Evolutionary conservation across 345 rosid species (phyloP), one percentile per base, ranked within the genome.

Genomic region (Nasturtium officinale): DNA sequence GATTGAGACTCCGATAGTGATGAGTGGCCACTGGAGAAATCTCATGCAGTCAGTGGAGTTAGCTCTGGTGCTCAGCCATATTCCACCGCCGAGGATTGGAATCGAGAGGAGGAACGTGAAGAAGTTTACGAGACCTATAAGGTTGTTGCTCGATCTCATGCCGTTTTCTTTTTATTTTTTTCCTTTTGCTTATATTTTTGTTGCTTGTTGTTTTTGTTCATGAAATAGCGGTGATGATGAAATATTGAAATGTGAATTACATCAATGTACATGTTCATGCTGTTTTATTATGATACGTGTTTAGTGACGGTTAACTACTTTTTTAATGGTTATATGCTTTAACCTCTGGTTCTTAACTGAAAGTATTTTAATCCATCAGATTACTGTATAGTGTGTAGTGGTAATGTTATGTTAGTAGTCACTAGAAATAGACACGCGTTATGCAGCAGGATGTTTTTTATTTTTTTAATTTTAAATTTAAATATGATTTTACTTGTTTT

Each of bases 1-100:
- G 85, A 92, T 89, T 11, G 85, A 68, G 40, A 84, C 81, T 0
- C 98, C 99, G 42, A 92, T 95, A 20, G 86, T 46, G 70, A 92
- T 92, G 60, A 95, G 71, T 5, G 99, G 98, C 97, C 98, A 90
- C 84, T 95, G 98, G 6, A 95, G 79, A 79, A 91, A 95, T n/a
- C 83, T 76, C 23, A 95, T 67, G 74, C 99, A 95, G 76, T 95
- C 96, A 3, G 99, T 87, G 82, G 79, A 83, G 92, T 81, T 88
- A 80, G 99, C 98, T 67, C 89, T 74, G 81, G 77, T 87, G 88
- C 96, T 86, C 3, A 95, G 86, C 99, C 99, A 95, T 82, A 95
- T 95, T 10, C 99, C 99, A 17, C 94, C 97, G n/a, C 97, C 97
- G 40, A 89, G 74, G 84, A 95, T 92, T 0, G 96, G 96, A 61